Percentiles rank a stretch among this genome's conserved stretches.
Conservation (phyloP, 179 eudicot species). For the Beta lomatogona region DNA sequence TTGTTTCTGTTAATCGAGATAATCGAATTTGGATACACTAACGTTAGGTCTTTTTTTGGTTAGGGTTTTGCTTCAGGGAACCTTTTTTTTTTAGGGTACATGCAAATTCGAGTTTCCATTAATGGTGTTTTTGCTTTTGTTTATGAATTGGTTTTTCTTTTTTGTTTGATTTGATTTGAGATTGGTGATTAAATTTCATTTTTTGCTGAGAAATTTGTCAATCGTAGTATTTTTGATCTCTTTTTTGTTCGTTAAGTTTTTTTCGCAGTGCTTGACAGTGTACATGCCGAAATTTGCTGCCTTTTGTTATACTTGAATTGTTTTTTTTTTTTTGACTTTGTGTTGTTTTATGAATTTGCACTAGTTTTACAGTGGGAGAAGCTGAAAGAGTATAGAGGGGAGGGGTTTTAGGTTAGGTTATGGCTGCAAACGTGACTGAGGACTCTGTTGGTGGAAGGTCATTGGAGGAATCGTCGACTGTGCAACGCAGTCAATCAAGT, state of each 20-base stretch:
- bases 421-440: slow-evolving; percentile 70
- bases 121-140: not conserved
- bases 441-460: slow-evolving; percentile 62
- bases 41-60: slow-evolving; percentile 7
- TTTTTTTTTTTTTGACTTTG: not conserved
- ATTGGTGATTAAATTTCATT: slow-evolving; percentile 15
- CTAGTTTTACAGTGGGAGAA: slow-evolving; percentile 37
- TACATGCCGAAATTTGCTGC: slow-evolving; percentile 16
- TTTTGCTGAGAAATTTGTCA: not conserved
- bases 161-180: not conserved
- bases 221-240: not conserved
- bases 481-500: slow-evolving; percentile 54
- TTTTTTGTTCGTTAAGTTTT: not conserved
- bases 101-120: not conserved
- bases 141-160: not conserved
- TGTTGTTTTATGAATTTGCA: not conserved
- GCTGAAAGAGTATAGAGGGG: slow-evolving; percentile 38
- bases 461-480: slow-evolving; percentile 53
- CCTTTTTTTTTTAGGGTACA: not conserved
- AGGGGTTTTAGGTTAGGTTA: slow-evolving; percentile 40
- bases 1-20: not conserved
- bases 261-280: slow-evolving; percentile 5
- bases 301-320: no score
- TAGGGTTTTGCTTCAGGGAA: slow-evolving; percentile 43
- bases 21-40: slow-evolving; percentile 16